Evolutionary conservation across 768 basidiomycete genomes (phyloP), one percentile per base, ranked within the genome.

Genomic region (Auricularia cornea): DNA sequence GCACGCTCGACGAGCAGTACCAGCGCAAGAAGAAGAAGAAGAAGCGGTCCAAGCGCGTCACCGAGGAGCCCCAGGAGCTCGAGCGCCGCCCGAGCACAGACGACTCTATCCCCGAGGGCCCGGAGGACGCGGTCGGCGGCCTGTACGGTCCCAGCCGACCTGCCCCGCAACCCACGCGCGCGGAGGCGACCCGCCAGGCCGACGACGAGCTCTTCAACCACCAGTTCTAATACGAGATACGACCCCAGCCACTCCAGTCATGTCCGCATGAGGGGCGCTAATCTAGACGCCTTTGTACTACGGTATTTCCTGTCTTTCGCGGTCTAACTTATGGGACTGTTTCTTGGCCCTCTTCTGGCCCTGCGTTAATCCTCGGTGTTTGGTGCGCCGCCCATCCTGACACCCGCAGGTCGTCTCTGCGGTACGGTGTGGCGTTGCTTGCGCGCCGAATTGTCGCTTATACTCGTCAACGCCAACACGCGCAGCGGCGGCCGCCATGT

Each of bases 71-170:
- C n/a, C 54, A 28, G 28, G 35, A 38, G 23, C 54, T 57, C 26
- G 54, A 57, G 12, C 54, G 54, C 26, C 12, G 12, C 4, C 26
- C 16, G 54, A 57, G 54, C 54, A 48, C 44, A 5, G 51, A n/a
- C 30, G 54, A 28, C 28, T 57, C 54, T 6, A 38, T 63, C n/a
- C 54, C 72, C 3, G 86, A 86, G 60, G 81, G 80, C 70, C 89
- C 90, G 3, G 90, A 92, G 75, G 88, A 89, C 66, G 72, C 89
- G 8, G 85, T 85, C 66, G 86, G 88, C 38, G 84, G 81, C n/a
- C 75, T 82, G 26, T 90, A 90, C 69, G 84, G 81, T 20, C 75
- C 79, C 14, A 31, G 59, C 16, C 32, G 54, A 11, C 68, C 69
- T 3, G 64, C 60, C 23, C 60, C 65, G 2, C n/a, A 38, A 29